phyloP scores from a whole-genome alignment of 2,329 filamentous ascomycete species.

The Ceratocystis diversiconidia region DNA sequence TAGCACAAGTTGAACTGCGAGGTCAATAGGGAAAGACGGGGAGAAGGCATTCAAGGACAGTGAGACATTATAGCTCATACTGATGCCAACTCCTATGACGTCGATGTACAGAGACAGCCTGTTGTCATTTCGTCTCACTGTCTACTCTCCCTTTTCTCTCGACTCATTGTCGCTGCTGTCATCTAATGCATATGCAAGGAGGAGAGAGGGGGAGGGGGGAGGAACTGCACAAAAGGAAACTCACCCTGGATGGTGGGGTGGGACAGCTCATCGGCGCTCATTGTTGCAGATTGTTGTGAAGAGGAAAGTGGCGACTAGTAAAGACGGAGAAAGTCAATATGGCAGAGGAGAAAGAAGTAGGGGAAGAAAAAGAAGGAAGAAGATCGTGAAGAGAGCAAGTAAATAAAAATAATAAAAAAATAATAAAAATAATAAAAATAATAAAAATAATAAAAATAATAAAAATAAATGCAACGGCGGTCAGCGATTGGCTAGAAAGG shows the following conservation, averaged over 20 bases:
- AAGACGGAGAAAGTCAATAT: neutral
- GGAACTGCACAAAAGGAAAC: constrained; percentile 21
- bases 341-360: neutral
- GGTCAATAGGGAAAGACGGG: neutral
- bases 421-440: too few relatives aligned
- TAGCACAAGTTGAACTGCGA: neutral
- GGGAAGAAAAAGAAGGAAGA: neutral
- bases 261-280: constrained; percentile 36
- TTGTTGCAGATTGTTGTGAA: constrained; percentile 24
- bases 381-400: neutral
- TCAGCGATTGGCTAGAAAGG: neutral
- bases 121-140: neutral
- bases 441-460: neutral
- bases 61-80: too few relatives aligned
- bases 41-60: neutral
- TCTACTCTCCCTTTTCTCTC: neutral
- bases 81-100: neutral
- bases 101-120: neutral
- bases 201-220: too few relatives aligned
- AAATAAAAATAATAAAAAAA: too few relatives aligned
- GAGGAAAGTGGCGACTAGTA: neutral
- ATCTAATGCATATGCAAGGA: neutral
- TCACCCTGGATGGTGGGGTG: constrained; percentile 46
- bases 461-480: neutral
- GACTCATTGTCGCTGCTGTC: neutral